A percentile compares a stretch with the other conserved stretches of the same genome.
Conservation (phyloP, 345 rosid species). For the Anastatica hierochuntica region DNA sequence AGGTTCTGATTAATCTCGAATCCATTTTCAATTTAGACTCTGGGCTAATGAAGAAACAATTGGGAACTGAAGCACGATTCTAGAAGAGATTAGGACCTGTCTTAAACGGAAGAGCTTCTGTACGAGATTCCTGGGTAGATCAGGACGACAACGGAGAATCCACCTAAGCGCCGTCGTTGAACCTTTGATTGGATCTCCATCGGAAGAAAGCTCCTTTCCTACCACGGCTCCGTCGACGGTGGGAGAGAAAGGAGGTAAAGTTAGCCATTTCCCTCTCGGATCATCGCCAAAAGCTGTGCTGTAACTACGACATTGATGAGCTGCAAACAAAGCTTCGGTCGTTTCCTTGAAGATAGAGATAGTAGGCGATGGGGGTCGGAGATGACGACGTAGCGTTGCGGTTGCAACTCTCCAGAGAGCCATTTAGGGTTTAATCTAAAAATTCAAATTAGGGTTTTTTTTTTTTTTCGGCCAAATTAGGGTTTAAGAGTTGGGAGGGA, state of each 20-base stretch:
- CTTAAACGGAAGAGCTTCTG: conserved; percentile 84
- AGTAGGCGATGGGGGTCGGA: conserved; percentile 8
- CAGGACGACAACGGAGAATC: conserved; percentile 77
- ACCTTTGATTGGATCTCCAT: conserved; percentile 4
- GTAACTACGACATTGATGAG: conserved; percentile 19
- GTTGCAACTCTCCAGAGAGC: conserved; percentile 22
- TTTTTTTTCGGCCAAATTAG: too few relatives aligned
- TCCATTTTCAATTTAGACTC: background rate
- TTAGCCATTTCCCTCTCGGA: conserved; percentile 48
- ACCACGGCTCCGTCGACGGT: conserved; percentile 31
- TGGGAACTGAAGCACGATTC: background rate
- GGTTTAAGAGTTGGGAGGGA: too few relatives aligned
- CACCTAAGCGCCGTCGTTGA: conserved; percentile 69
- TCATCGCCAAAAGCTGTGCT: conserved; percentile 7
- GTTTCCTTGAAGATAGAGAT: background rate
- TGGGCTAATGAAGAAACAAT: background rate
- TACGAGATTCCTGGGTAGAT: conserved; percentile 68
- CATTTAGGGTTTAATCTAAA: conserved; percentile 27
- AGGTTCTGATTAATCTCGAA: background rate
- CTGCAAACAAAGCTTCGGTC: background rate
- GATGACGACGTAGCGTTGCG: conserved; percentile 31
- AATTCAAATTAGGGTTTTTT: too few relatives aligned
- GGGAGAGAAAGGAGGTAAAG: conserved; percentile 55
- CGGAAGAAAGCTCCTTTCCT: conserved; percentile 37
- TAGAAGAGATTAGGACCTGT: conserved; percentile 39